Evolutionary conservation across 805 yeast species (phyloP), one percentile per base, ranked within the genome.

Genomic region (Candida xiaguanensis): DNA sequence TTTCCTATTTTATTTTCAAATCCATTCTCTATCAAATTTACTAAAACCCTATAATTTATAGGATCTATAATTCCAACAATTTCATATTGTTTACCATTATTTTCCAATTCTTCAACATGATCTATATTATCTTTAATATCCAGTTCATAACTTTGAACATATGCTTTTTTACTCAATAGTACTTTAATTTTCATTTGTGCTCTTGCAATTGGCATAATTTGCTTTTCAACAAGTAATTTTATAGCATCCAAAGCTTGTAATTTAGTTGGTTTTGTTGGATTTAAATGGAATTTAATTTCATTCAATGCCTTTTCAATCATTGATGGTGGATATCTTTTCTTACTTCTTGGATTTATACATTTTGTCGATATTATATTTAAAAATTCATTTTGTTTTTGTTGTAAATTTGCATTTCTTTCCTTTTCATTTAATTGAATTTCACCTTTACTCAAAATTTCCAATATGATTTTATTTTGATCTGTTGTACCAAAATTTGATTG

Each of bases 371-470:
- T 80, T 31, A 88, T 79, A 36, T 82, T 87, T 24, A 93, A 65
- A 45, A 89, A 82, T 53, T 89, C 95, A 47, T 87, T 87, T 47
- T 80, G 86, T 36, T 82, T 74, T 59, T 86, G 90, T 40, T 72
- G 74, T 43, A 78, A 61, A 57, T 83, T 82, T 34, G 84, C 82
- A 47, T 78, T 83, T 53, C 99, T 73, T 63, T 93, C 99, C 66
- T 87, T 89, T 59, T 88, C 96, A 51, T 93, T 88, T 39, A 93
- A 74, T 59, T 93, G 98, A 48, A 93, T 82, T 60, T 93, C 99
- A 28, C 99, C 99, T 56, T 86, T 88, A 41, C 77, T 79, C 43
- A 93, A 65, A 39, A 93, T 93, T 52, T 88, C 96, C 38, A 77
- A 67, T 18, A 93, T 80, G 35, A 90, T 85, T 25, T 72, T 71